These are phyloP conservation scores for Macrotyloma uniflorum DNA, from an alignment of 306 rosid species.

Conservation along the genomic window DNA sequence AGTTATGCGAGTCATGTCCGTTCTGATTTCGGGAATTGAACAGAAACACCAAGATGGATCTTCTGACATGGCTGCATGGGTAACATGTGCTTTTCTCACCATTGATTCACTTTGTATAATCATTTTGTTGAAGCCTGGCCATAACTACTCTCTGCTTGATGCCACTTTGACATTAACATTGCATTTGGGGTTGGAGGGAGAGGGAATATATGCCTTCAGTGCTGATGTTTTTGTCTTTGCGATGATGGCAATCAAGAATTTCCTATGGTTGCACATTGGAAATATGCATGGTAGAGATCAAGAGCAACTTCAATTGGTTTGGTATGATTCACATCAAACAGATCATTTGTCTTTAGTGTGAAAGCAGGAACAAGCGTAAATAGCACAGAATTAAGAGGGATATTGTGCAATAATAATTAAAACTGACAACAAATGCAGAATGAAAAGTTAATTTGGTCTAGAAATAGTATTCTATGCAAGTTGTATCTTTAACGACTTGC, in stretches of 20 bases:
- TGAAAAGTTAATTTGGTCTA: neutral
- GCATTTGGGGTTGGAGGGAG: slow-evolving; percentile 28
- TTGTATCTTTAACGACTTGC: neutral
- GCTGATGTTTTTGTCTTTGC: neutral
- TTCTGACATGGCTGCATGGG: neutral
- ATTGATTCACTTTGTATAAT: slow-evolving; percentile 28
- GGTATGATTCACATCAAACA: neutral
- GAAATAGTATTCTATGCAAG: neutral
- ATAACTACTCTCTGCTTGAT: slow-evolving; percentile 39
- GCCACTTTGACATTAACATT: slow-evolving; percentile 24
- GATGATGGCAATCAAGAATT: slow-evolving; percentile 35
- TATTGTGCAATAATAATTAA: too few species aligned
- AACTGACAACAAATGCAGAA: neutral
- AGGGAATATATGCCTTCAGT: slow-evolving; percentile 8
- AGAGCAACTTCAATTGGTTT: neutral
- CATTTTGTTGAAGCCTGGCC: slow-evolving; percentile 33
- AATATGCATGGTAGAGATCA: neutral
- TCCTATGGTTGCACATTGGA: slow-evolving; percentile 27
- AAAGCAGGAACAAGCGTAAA: neutral
- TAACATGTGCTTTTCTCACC: slow-evolving; percentile 9
- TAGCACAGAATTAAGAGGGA: neutral
- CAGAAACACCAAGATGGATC: neutral
- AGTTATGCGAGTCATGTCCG: slow-evolving; percentile 25
- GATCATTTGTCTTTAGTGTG: neutral
- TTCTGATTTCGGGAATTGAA: slow-evolving; percentile 32